Evolutionary conservation across 1,139 yeast species (phyloP).

Genomic region (Tardiomyces blankii): DNA sequence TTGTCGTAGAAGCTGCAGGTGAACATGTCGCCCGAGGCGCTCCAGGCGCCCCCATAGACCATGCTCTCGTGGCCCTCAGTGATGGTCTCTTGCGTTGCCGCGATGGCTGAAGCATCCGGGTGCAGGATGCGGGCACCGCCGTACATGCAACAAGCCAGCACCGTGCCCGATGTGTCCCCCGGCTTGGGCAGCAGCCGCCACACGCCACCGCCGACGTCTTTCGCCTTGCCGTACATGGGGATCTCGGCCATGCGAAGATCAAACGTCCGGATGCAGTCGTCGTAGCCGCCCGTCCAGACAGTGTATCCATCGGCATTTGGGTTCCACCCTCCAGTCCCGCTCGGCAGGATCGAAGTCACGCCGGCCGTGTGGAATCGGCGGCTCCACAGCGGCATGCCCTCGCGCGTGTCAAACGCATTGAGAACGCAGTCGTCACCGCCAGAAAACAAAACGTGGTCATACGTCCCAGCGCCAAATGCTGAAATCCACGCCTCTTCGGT

Average conservation of each 20-base stretch:
- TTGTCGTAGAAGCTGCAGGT: slow-evolving; percentile 91
- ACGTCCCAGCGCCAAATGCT: slow-evolving; percentile 51
- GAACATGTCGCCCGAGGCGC: slow-evolving; percentile 37
- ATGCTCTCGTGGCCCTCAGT: slow-evolving; percentile 77
- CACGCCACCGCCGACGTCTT: slow-evolving; percentile 81
- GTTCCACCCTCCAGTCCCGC: slow-evolving; percentile 11
- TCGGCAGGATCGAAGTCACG: slow-evolving; percentile 59
- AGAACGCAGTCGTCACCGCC: slow-evolving; percentile 87
- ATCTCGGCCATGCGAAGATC: slow-evolving; percentile 48
- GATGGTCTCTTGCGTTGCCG: slow-evolving; percentile 35
- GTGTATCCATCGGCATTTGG: slow-evolving; percentile 2
- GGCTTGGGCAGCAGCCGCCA: slow-evolving; percentile 78
- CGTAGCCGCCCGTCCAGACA: slow-evolving; percentile 88
- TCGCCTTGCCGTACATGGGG: slow-evolving; percentile 38
- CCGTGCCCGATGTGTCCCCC: slow-evolving; percentile 11
- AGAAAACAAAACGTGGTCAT: slow-evolving; percentile 53
- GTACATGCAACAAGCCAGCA: slow-evolving; percentile 87
- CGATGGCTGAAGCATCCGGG: slow-evolving; percentile 17
- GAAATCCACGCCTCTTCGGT: slow-evolving; percentile 87
- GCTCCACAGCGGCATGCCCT: slow-evolving; percentile 37
- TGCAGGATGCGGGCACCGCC: slow-evolving; percentile 72
- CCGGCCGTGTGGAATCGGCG: slow-evolving; percentile 76
- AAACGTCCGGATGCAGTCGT: slow-evolving; percentile 58
- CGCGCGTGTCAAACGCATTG: slow-evolving; percentile 63
- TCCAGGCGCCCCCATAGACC: slow-evolving; percentile 96